Evolutionary conservation across 352 stramenopile species (phyloP).

Genomic region (Globisporangium barbulae): DNA sequence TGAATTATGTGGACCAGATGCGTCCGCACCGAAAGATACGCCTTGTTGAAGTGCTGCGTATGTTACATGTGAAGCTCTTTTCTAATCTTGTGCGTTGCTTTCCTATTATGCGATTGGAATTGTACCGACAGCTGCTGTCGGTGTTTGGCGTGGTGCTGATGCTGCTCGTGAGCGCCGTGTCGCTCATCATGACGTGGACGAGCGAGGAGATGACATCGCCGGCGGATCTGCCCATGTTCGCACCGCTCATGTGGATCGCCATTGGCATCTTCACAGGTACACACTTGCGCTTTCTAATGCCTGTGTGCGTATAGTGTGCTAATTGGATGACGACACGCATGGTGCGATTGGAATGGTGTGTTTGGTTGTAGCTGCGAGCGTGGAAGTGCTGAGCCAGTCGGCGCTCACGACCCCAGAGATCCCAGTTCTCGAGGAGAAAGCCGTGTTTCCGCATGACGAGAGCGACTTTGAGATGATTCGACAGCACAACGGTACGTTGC

Average conservation of each 20-base stretch:
- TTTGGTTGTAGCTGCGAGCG: constrained; percentile 32
- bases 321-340: not conserved
- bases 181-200: constrained; percentile 52
- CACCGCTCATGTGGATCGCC: constrained; percentile 77
- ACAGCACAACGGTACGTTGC: constrained; percentile 32
- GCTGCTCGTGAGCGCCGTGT: constrained; percentile 59
- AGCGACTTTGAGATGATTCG: constrained; percentile 57
- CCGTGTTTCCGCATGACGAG: constrained; percentile 50
- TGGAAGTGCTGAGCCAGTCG: constrained; percentile 39
- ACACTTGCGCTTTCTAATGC: not conserved
- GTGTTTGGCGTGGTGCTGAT: constrained; percentile 70
- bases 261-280: constrained; percentile 73
- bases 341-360: not conserved
- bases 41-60: not conserved
- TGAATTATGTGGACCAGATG: not conserved
- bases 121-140: constrained; percentile 44
- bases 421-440: constrained; percentile 48
- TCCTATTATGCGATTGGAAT: not conserved
- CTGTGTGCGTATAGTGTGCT: not conserved
- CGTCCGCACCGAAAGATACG: not conserved
- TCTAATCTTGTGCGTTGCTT: not conserved
- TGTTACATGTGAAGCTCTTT: not conserved
- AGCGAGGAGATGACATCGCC: constrained; percentile 41
- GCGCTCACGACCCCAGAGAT: constrained; percentile 22
- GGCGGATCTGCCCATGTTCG: constrained; percentile 67